phyloP scores from a whole-genome alignment of 768 basidiomycete genomes.

The Amyloporia xantha region DNA sequence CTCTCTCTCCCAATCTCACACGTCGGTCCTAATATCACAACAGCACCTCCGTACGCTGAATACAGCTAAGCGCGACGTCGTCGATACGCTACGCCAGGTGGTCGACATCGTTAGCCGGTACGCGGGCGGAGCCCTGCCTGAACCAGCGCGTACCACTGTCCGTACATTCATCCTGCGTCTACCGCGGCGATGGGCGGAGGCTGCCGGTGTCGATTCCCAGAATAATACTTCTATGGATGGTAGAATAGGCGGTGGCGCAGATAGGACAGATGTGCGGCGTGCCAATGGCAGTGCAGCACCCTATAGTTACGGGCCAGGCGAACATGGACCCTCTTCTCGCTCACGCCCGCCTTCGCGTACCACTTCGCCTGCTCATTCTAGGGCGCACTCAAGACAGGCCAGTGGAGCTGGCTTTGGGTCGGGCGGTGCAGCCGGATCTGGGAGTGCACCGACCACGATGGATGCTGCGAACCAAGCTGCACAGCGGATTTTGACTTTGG shows the following conservation, averaged over 20 bases:
- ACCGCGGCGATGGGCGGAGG: constrained; percentile 74
- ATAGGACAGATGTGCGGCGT: constrained; percentile 15
- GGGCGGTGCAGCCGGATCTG: background rate
- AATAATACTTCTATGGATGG: background rate
- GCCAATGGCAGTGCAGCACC: constrained; percentile 14
- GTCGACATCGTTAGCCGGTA: constrained; percentile 84
- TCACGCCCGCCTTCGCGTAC: constrained; percentile 22
- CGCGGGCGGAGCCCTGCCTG: constrained; percentile 80
- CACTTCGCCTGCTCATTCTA: constrained; percentile 20
- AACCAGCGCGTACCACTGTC: constrained; percentile 71
- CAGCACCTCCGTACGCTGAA: constrained; percentile 61
- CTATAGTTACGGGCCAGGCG: constrained; percentile 24
- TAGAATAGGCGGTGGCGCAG: background rate
- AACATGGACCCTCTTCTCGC: constrained; percentile 20
- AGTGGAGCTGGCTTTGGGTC: constrained; percentile 14
- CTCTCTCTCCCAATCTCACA: constrained; percentile 28
- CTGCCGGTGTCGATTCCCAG: constrained; percentile 20
- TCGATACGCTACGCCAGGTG: constrained; percentile 84
- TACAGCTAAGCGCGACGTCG: constrained; percentile 72
- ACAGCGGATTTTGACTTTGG: constrained; percentile 73
- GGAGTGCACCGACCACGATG: constrained; percentile 29
- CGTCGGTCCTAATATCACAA: constrained; percentile 17
- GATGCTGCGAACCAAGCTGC: constrained; percentile 67
- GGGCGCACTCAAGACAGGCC: constrained; percentile 20
- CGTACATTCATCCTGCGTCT: constrained; percentile 71